Conservation (phyloP, 2,329 filamentous ascomycete species). For the Fusarium ramigenum region DNA sequence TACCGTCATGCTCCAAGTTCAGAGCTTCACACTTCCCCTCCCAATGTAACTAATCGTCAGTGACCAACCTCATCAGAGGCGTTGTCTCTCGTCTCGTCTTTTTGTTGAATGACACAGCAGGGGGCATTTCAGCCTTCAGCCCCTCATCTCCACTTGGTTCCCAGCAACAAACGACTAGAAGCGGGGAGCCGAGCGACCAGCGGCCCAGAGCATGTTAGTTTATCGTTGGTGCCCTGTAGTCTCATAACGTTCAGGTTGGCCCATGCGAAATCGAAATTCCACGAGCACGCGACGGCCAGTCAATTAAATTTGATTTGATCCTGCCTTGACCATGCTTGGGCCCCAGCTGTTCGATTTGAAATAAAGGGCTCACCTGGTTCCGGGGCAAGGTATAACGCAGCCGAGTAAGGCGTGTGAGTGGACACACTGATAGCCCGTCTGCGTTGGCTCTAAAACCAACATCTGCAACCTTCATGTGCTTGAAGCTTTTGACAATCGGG, state of each 20-base stretch:
- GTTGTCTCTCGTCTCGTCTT: constrained; percentile 8
- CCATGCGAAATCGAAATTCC: constrained; percentile 24
- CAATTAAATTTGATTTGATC: constrained; percentile 20
- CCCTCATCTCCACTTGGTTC: constrained; percentile 25
- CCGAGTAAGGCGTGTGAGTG: constrained; percentile 31
- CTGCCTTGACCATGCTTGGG: neutral
- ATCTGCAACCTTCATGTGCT: constrained; percentile 19
- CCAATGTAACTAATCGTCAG: constrained; percentile 5
- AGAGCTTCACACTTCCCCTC: constrained; percentile 11
- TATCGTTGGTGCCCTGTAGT: constrained; percentile 33
- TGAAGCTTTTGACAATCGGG: constrained; percentile 28
- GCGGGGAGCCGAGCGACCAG: constrained; percentile 36
- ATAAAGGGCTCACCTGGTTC: constrained; percentile 20
- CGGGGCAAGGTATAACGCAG: constrained; percentile 22
- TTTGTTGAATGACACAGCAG: constrained; percentile 30
- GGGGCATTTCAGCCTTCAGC: constrained; percentile 20
- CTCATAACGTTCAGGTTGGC: constrained; percentile 25
- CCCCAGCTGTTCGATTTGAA: constrained; percentile 1
- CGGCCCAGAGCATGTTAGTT: constrained; percentile 33
- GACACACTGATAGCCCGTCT: constrained; percentile 11
- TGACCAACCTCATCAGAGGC: constrained; percentile 19
- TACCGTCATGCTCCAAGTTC: neutral
- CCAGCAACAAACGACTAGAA: constrained; percentile 30
- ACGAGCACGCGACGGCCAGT: constrained; percentile 22
- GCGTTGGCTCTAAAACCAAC: constrained; percentile 16